phyloP scores from a whole-genome alignment of 495 filamentous ascomycete genomes.

The Trichoderma gamsii region DNA sequence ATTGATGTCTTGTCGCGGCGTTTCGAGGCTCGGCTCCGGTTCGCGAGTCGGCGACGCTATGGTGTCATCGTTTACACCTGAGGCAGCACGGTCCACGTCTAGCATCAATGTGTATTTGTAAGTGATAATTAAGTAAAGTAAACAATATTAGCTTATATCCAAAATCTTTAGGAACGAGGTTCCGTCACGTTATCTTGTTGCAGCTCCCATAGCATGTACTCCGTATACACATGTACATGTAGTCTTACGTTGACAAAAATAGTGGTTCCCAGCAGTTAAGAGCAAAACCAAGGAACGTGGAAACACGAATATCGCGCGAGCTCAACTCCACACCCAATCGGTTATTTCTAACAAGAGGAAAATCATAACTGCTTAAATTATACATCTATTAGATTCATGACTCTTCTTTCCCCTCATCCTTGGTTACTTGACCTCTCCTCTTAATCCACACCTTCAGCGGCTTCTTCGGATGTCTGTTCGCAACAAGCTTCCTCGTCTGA shows the following conservation, averaged over 20 bases:
- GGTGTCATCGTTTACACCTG: slow-evolving; percentile 12
- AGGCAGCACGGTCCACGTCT: not conserved
- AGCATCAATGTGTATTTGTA: not conserved
- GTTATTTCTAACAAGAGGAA: not conserved
- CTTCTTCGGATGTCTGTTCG: slow-evolving; percentile 7
- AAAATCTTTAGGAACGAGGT: too few relatives aligned
- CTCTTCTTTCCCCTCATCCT: not conserved
- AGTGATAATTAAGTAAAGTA: not conserved
- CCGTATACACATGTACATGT: too few relatives aligned
- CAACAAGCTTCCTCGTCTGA: slow-evolving; percentile 6
- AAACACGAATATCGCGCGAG: not conserved
- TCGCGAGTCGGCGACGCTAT: slow-evolving; percentile 13
- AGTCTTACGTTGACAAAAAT: too few relatives aligned
- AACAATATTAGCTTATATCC: not conserved
- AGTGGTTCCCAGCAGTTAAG: too few relatives aligned
- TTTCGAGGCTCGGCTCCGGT: slow-evolving; percentile 11
- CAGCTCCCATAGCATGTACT: too few relatives aligned
- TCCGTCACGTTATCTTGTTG: too few relatives aligned
- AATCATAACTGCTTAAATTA: not conserved
- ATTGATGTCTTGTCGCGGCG: not conserved
- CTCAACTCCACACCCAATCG: not conserved
- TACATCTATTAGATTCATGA: not conserved
- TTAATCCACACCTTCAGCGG: slow-evolving; percentile 10
- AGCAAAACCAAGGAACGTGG: too few relatives aligned
- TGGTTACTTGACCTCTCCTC: not conserved